Percentiles rank a stretch among this genome's conserved stretches.
Conservation (phyloP, 2,329 filamentous ascomycete species). For the Penicillium sclerotigenum region DNA sequence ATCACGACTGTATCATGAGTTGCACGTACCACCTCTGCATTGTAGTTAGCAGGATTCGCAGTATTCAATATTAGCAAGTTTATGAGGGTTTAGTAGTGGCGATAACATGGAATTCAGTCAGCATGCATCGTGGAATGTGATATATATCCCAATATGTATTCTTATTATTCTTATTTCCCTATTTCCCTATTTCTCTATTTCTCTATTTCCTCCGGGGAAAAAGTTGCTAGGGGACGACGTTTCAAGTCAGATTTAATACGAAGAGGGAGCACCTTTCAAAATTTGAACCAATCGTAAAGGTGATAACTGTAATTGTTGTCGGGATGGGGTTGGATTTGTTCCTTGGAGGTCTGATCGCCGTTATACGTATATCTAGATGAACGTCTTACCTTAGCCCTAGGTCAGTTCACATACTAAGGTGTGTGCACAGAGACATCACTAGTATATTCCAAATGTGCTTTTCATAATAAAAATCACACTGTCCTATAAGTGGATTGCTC, state of each 20-base stretch:
- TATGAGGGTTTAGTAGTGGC: not conserved
- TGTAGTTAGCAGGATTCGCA: not conserved
- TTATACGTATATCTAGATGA: not conserved
- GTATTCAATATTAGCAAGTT: not conserved
- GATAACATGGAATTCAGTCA: not conserved
- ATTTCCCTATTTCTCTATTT: no score
- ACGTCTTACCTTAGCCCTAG: not conserved
- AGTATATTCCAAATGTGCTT: no score
- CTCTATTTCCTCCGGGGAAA: not conserved
- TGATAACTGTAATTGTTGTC: not conserved
- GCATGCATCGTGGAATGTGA: constrained; percentile 11
- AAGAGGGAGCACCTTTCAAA: not conserved
- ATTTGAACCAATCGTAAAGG: not conserved
- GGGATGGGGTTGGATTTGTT: not conserved
- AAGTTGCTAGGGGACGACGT: not conserved
- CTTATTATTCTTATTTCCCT: no score
- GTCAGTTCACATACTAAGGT: not conserved
- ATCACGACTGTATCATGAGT: constrained; percentile 14
- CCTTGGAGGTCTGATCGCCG: constrained; percentile 13
- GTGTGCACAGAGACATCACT: no score
- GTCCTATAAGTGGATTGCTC: not conserved
- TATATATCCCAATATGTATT: not conserved
- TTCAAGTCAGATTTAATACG: not conserved
- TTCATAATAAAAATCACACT: no score
- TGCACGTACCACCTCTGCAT: constrained; percentile 5